Conservation (phyloP, 805 yeast species). For the Ogataea nonfermentans region DNA sequence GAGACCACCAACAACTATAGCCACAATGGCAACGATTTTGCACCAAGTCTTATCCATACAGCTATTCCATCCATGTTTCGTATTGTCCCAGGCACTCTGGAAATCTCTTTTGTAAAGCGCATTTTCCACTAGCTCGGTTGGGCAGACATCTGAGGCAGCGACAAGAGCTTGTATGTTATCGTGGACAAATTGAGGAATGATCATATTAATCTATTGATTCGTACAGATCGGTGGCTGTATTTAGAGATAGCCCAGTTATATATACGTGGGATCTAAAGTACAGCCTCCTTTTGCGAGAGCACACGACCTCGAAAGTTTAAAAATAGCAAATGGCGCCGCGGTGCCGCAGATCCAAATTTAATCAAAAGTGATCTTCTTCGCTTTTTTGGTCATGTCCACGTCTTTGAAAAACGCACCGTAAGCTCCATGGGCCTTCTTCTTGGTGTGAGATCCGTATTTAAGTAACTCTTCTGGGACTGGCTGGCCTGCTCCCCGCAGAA, state of each 20-base stretch:
- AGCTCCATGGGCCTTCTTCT: constrained; percentile 96
- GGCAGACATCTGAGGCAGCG: constrained; percentile 19
- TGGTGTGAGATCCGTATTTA: constrained; percentile 96
- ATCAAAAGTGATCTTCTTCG: constrained; percentile 87
- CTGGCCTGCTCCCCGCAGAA: constrained; percentile 90
- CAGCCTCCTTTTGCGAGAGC: constrained; percentile 15
- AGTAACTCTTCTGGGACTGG: constrained; percentile 92
- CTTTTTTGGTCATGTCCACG: constrained; percentile 78
- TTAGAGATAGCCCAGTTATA: background rate
- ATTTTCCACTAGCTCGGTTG: constrained; percentile 18
- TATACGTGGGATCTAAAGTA: constrained; percentile 1
- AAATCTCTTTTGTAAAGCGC: constrained; percentile 19
- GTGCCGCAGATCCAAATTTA: constrained; percentile 21
- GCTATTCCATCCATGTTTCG: constrained; percentile 54
- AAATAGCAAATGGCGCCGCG: background rate
- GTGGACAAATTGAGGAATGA: constrained; percentile 21
- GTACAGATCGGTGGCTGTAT: constrained; percentile 3
- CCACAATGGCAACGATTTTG: constrained; percentile 73
- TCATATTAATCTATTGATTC: constrained; percentile 9
- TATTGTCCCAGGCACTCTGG: constrained; percentile 6
- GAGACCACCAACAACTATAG: constrained; percentile 57
- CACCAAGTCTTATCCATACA: constrained; percentile 79
- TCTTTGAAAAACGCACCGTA: constrained; percentile 97
- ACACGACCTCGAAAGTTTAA: constrained; percentile 9
- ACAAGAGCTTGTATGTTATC: constrained; percentile 20